Base-by-base conservation (phyloP, 1,284 basidiomycete genomes). In the Tilletia indica region DNA sequence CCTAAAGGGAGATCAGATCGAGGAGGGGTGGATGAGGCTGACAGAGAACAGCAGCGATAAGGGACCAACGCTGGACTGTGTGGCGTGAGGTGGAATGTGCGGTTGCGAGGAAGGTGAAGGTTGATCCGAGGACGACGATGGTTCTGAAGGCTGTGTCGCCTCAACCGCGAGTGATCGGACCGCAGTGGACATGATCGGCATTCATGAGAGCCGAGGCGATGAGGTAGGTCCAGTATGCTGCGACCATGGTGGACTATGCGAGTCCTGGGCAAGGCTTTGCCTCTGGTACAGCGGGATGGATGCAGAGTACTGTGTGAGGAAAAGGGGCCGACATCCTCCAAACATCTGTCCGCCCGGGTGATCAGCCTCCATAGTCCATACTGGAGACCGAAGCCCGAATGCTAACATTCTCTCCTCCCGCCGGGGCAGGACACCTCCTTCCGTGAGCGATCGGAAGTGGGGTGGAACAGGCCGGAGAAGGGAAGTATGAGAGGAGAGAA, bases 71-170 rank as follows among this genome's bases (percentile, higher is more conserved):
- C 91, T 90, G 80, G 91, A 93, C 85, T 97, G 94, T 0, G 96
- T 99, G 6, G 97, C 96, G 89, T 31, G 91, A 93, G 0, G 96
- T 99, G 31, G 94, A 97, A 84, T 98, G 99, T 11, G 97, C 96
- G 78, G 99, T 97, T 2, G 97, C 95, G 64, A 98, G 86, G 88
- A 99, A 98, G 0, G 96, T 99, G 86, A 99, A 97, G 16, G 94
- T 85, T 4, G 93, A 97, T 58, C 96, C 97, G 58, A 98, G 87
- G 36, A 98, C 88, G 45, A 96, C 90, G 0, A 93, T 94, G 91
- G 61, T 90, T 31, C 91, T 94, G 75, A 91, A 90, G 0, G 94
- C 92, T 67, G 56, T 58, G 11, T 25, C 56, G 25, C 87, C 88
- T 21, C 87, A 85, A 11, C 87, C 86, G 68, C 89, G 87, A 42